Conservation (phyloP, 441 rosid genomes). For the Corymbia calophylla region DNA sequence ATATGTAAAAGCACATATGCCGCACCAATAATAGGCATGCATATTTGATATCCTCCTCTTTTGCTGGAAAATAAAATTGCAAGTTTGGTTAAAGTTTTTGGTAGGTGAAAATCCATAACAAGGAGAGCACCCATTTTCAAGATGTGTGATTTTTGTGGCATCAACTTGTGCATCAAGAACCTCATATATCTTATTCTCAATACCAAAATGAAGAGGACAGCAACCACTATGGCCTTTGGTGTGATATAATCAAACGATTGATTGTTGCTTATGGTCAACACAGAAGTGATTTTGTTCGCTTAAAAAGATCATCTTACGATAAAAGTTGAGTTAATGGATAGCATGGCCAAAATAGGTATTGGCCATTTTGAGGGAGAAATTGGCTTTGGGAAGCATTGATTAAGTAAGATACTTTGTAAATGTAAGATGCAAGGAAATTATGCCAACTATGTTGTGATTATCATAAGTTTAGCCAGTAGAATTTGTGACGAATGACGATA, state of each 20-base stretch:
- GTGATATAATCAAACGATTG: neutral
- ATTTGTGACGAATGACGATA: neutral
- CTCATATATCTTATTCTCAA: neutral
- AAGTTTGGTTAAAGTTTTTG: neutral
- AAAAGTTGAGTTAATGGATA: neutral
- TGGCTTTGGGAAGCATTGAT: neutral
- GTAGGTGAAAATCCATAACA: neutral
- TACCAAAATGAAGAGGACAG: neutral
- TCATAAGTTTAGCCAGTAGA: neutral
- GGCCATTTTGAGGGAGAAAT: neutral
- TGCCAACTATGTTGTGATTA: neutral
- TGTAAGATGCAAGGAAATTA: neutral
- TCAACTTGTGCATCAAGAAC: neutral
- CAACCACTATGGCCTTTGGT: neutral
- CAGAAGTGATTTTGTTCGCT: neutral
- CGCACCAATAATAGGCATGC: neutral
- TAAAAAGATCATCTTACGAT: neutral
- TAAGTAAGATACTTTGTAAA: neutral
- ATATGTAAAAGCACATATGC: neutral
- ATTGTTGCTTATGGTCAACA: neutral
- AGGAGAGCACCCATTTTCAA: neutral
- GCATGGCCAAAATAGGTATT: too few species aligned
- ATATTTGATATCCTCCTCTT: neutral
- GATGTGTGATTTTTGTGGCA: neutral
- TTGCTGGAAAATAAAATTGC: neutral